phyloP scores from a whole-genome alignment of 75 land plant species.

The Picea glauca region DNA sequence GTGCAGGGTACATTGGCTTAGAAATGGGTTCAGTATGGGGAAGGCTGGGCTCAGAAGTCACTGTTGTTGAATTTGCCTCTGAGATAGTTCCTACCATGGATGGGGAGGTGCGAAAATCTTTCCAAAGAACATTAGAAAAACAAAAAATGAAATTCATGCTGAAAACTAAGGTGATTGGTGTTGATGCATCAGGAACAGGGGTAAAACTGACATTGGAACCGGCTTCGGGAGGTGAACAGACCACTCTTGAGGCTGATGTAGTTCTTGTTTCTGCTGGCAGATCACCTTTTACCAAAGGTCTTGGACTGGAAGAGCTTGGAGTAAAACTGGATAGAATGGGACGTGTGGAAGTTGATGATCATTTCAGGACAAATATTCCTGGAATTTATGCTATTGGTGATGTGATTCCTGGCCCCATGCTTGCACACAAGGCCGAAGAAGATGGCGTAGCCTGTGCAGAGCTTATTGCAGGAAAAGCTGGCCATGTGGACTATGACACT shows the following conservation, averaged over 20 bases:
- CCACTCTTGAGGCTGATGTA: slow-evolving; percentile 81
- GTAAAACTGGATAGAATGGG: slow-evolving; percentile 88
- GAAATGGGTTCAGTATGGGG: slow-evolving; percentile 99
- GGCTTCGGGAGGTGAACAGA: slow-evolving; percentile 81
- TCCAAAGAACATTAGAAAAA: slow-evolving; percentile 88
- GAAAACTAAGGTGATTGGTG: slow-evolving; percentile 91
- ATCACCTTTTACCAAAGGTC: slow-evolving; percentile 74
- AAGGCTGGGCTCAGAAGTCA: slow-evolving; percentile 90
- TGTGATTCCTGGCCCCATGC: slow-evolving; percentile 98
- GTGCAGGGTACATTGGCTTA: slow-evolving; percentile 96
- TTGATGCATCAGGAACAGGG: slow-evolving; percentile 63
- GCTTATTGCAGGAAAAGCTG: slow-evolving; percentile 87
- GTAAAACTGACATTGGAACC: slow-evolving; percentile 83
- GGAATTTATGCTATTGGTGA: slow-evolving; percentile 96
- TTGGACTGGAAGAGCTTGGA: slow-evolving; percentile 82
- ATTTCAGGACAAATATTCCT: slow-evolving; percentile 68
- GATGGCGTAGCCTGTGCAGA: slow-evolving; percentile 98
- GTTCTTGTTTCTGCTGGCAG: slow-evolving; percentile 97
- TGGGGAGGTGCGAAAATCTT: slow-evolving; percentile 74
- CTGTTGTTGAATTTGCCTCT: slow-evolving; percentile 91
- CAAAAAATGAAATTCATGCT: slow-evolving; percentile 97
- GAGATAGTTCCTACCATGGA: slow-evolving; percentile 97
- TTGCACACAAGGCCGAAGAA: slow-evolving; percentile 99
- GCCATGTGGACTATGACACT: slow-evolving; percentile 94
- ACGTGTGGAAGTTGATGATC: slow-evolving; percentile 63